Percentiles rank a stretch among this genome's conserved stretches.
Evolutionary conservation across 768 basidiomycete species (phyloP).

Genomic region (Lactarius akahatsu): DNA sequence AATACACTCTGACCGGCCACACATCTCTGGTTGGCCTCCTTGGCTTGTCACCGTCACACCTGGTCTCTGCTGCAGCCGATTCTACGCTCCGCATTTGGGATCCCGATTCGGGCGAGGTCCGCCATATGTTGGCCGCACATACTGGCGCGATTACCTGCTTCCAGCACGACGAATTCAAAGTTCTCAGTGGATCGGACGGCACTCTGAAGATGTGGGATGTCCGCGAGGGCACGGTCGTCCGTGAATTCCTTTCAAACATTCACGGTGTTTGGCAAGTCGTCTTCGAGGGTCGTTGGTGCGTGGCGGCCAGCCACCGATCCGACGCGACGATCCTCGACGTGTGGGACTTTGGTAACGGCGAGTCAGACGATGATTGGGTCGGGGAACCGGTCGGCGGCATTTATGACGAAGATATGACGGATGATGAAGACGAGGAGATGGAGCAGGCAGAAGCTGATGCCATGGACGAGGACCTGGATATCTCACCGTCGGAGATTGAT

Average conservation of each 20-base stretch:
- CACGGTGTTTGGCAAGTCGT: constrained; percentile 98
- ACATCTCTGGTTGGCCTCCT: constrained; percentile 93
- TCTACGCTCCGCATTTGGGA: constrained; percentile 96
- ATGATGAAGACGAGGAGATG: constrained; percentile 49
- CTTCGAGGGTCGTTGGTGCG: constrained; percentile 91
- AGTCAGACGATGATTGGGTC: constrained; percentile 71
- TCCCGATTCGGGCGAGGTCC: constrained; percentile 75
- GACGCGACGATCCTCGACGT: constrained; percentile 81
- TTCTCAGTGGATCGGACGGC: constrained; percentile 92
- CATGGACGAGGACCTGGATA: constrained; percentile 67
- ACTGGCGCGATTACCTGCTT: constrained; percentile 99
- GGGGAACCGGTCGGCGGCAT: constrained; percentile 74
- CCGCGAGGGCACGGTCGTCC: constrained; percentile 77
- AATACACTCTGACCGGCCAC: constrained; percentile 83
- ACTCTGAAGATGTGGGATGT: constrained; percentile 99
- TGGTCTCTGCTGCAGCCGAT: constrained; percentile 96
- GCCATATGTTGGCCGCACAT: constrained; percentile 84
- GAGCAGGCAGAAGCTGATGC: constrained; percentile 64
- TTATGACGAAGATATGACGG: constrained; percentile 67
- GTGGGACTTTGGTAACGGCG: constrained; percentile 81
- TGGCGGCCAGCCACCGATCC: constrained; percentile 86
- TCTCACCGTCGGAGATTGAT: constrained; percentile 30
- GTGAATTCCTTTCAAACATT: constrained; percentile 88
- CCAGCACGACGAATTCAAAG: constrained; percentile 97
- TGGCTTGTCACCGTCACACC: constrained; percentile 81